Percentiles rank a stretch among this genome's conserved stretches.
Evolutionary conservation across 1,284 basidiomycete species (phyloP).

Genomic region (Fomitopsis palustris): DNA sequence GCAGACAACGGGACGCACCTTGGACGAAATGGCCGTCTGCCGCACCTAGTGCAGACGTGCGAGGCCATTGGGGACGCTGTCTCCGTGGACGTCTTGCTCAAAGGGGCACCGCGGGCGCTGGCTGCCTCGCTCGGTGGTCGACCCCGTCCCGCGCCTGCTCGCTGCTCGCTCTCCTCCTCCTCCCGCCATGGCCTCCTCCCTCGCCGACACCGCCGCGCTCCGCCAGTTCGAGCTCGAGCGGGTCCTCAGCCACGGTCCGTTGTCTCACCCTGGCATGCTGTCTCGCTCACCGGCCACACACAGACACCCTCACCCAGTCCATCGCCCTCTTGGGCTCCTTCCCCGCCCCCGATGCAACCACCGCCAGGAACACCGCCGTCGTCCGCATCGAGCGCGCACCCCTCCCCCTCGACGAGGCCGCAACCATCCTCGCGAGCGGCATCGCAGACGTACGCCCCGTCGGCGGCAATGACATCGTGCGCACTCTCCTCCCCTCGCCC

Average conservation of each 20-base stretch:
- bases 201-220: not conserved
- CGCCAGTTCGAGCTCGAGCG: not conserved
- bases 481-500: constrained; percentile 1
- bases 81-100: too few species aligned
- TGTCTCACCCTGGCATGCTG: not conserved
- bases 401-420: constrained; percentile 35
- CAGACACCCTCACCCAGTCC: constrained; percentile 6
- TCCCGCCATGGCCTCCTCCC: not conserved
- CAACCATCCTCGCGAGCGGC: constrained; percentile 13
- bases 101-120: too few species aligned
- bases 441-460: constrained; percentile 33
- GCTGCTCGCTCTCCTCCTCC: too few species aligned
- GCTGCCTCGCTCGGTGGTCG: not conserved
- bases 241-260: not conserved
- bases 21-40: too few species aligned
- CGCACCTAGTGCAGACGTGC: too few species aligned
- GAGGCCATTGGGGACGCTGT: too few species aligned
- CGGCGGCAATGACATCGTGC: constrained; percentile 47
- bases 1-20: too few species aligned
- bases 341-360: not conserved
- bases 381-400: constrained; percentile 59
- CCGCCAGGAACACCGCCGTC: constrained; percentile 39
- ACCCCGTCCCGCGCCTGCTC: not conserved
- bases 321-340: constrained; percentile 7
- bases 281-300: not conserved